Evolutionary conservation across 371 early-diverging fungal species (phyloP).

Genomic region (Rhizoclosmatium hyalinum): DNA sequence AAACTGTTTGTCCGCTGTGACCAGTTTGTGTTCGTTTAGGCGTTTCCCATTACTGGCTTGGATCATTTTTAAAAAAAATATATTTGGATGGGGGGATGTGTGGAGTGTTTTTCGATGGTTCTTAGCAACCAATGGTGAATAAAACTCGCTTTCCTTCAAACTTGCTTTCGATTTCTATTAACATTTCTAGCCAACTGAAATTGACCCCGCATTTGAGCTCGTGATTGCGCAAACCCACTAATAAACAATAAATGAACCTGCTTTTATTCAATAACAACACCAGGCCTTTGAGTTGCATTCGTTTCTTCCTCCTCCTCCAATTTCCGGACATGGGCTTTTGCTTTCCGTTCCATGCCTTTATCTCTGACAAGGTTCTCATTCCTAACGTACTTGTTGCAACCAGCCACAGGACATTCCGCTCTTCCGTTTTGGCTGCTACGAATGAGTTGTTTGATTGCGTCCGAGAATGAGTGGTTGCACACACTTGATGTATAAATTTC

Average conservation of each 20-base stretch:
- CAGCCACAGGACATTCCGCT: constrained; percentile 43
- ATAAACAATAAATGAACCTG: no score
- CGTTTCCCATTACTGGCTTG: no score
- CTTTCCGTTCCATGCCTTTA: constrained; percentile 24
- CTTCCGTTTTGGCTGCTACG: not conserved
- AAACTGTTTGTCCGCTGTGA: constrained; percentile 17
- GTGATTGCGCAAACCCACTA: no score
- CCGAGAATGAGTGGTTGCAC: constrained; percentile 43
- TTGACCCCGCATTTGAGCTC: no score
- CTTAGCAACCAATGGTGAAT: no score
- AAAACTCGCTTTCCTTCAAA: no score
- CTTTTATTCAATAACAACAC: not conserved
- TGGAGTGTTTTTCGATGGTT: no score
- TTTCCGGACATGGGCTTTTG: constrained; percentile 6
- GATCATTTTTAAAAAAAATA: no score
- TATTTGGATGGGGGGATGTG: no score
- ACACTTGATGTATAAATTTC: constrained; percentile 39
- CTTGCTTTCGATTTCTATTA: no score
- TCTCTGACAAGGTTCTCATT: constrained; percentile 26
- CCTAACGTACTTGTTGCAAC: constrained; percentile 38
- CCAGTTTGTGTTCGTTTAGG: no score
- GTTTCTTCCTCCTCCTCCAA: constrained; percentile 27
- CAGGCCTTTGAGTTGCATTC: not conserved
- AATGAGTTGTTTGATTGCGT: constrained; percentile 34
- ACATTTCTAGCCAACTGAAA: no score